Evolutionary conservation across 1,139 yeast species (phyloP).

Genomic region (Candida tetrigidarum): DNA sequence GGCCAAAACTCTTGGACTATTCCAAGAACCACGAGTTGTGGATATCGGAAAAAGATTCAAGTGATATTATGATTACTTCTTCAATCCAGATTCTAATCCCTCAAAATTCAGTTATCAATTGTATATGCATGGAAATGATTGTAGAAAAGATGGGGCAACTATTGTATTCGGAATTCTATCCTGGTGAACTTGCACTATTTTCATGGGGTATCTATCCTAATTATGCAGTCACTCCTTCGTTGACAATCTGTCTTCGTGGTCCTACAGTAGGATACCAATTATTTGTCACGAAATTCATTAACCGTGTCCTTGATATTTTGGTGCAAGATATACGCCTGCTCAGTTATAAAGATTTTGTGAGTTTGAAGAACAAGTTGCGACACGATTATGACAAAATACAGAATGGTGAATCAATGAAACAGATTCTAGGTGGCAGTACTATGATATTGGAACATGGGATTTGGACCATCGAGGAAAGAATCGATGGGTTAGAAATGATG

Average conservation of each 20-base stretch:
- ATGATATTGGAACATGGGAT: slow-evolving; percentile 56
- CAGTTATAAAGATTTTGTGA: slow-evolving; percentile 39
- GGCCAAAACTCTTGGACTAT: slow-evolving; percentile 21
- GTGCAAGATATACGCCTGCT: slow-evolving; percentile 15
- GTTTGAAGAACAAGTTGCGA: slow-evolving; percentile 47
- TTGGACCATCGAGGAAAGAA: slow-evolving; percentile 54
- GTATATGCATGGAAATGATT: slow-evolving; percentile 53
- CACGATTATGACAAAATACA: slow-evolving; percentile 43
- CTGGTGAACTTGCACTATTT: slow-evolving; percentile 54
- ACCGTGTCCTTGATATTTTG: slow-evolving; percentile 21
- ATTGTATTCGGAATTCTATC: slow-evolving; percentile 47
- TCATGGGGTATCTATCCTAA: slow-evolving; percentile 60
- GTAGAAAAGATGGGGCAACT: slow-evolving; percentile 46
- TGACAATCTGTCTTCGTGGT: slow-evolving; percentile 56
- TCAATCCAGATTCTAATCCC: slow-evolving; percentile 48
- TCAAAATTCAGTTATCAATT: slow-evolving; percentile 30
- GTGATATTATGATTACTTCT: slow-evolving; percentile 36
- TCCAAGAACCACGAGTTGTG: slow-evolving; percentile 49
- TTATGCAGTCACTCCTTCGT: slow-evolving; percentile 50
- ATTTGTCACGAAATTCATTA: slow-evolving; percentile 28
- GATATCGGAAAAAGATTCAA: slow-evolving; percentile 27
- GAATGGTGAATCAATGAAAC: slow-evolving; percentile 41
- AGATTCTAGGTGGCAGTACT: slow-evolving; percentile 50
- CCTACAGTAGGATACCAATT: slow-evolving; percentile 38
- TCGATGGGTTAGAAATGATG: slow-evolving; percentile 37